These are phyloP conservation scores for Nakazawaea wyomingensis DNA, from an alignment of 805 yeast species.

Conservation along the genomic window DNA sequence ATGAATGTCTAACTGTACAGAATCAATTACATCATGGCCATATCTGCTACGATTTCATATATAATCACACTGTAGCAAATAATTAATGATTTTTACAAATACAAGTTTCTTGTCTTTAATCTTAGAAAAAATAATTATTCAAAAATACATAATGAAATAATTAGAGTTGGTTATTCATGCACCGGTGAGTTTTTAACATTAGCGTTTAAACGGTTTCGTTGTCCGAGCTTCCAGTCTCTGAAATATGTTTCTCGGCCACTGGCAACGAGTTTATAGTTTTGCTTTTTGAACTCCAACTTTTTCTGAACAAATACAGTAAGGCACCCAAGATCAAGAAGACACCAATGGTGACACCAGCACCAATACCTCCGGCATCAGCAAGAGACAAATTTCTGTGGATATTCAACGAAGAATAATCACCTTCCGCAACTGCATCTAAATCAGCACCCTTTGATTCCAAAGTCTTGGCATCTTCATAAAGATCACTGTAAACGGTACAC, in stretches of 20 bases:
- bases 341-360: constrained; percentile 42
- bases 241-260: constrained; percentile 9
- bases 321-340: constrained; percentile 32
- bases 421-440: constrained; percentile 22
- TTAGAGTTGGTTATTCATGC: no score
- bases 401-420: constrained; percentile 23
- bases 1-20: no score
- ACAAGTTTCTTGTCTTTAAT: no score
- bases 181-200: no score
- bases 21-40: no score
- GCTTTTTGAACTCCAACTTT: background rate
- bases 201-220: constrained; percentile 3
- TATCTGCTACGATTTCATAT: no score
- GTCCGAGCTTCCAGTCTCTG: constrained; percentile 3
- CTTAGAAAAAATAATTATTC: no score
- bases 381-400: constrained; percentile 21
- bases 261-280: constrained; percentile 1
- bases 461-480: constrained; percentile 26
- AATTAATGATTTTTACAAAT: no score
- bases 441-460: constrained; percentile 26
- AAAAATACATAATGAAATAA: no score
- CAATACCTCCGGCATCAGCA: constrained; percentile 47
- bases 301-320: constrained; percentile 15
- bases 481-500: constrained; percentile 29
- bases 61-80: no score